Evolutionary conservation across 768 basidiomycete genomes (phyloP).

Genomic region (Candolleomyces efflorescens): DNA sequence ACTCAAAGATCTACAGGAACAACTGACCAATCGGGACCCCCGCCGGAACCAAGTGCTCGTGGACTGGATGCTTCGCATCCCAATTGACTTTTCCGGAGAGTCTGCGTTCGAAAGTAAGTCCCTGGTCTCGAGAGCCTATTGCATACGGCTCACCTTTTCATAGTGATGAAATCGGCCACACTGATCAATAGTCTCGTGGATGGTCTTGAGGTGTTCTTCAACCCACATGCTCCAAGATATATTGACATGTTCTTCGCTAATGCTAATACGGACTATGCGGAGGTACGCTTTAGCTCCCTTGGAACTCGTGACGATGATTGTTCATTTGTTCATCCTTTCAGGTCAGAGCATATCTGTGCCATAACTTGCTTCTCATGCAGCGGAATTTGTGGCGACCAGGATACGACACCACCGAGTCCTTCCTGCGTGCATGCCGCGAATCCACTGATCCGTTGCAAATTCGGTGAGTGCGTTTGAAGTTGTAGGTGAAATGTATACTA

Average conservation of each 20-base stretch:
- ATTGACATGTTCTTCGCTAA: slow-evolving; percentile 69
- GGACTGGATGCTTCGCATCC: slow-evolving; percentile 71
- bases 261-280: slow-evolving; percentile 79
- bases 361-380: slow-evolving; percentile 54
- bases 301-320: background rate
- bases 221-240: slow-evolving; percentile 63
- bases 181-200: slow-evolving; percentile 66
- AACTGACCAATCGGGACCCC: slow-evolving; percentile 70
- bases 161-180: slow-evolving; percentile 75
- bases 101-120: slow-evolving; percentile 82
- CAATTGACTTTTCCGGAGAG: slow-evolving; percentile 78
- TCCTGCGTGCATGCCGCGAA: slow-evolving; percentile 52
- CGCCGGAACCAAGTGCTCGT: slow-evolving; percentile 69
- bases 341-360: slow-evolving; percentile 70
- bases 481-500: slow-evolving; percentile 5
- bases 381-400: slow-evolving; percentile 66
- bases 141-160: background rate
- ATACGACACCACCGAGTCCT: slow-evolving; percentile 49
- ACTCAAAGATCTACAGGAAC: slow-evolving; percentile 30
- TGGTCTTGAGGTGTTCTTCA: slow-evolving; percentile 61
- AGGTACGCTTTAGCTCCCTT: slow-evolving; percentile 40
- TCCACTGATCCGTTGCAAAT: slow-evolving; percentile 56
- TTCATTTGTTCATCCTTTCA: slow-evolving; percentile 25
- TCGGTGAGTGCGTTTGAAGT: slow-evolving; percentile 33
- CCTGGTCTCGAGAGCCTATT: background rate